A percentile compares a stretch with the other conserved stretches of the same genome.
These are phyloP conservation scores for Akanthomyces lecanii DNA, from an alignment of 2,329 filamentous ascomycete genomes.

Conservation along the genomic window DNA sequence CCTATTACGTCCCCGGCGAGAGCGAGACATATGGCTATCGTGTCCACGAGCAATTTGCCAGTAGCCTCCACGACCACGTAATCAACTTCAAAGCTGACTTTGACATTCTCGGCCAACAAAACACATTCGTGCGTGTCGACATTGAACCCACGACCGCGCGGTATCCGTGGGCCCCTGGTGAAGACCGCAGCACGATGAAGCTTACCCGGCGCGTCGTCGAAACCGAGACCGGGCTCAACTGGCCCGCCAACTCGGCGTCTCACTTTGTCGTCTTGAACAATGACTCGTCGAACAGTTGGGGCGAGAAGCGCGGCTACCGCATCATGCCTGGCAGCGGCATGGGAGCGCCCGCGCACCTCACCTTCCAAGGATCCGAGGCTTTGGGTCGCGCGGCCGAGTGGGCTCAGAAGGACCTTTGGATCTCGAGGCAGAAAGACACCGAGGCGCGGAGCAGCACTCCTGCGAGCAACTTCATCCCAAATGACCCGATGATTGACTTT, in stretches of 20 bases:
- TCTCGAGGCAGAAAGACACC: constrained; percentile 8
- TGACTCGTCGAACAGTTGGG: constrained; percentile 44
- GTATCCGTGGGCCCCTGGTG: constrained; percentile 48
- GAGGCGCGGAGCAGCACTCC: constrained; percentile 5
- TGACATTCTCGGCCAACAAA: constrained; percentile 45
- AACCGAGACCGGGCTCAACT: constrained; percentile 42
- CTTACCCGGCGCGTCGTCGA: constrained; percentile 41
- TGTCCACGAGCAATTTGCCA: constrained; percentile 44
- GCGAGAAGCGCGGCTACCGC: constrained; percentile 49
- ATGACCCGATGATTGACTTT: constrained; percentile 49
- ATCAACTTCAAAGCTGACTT: constrained; percentile 53
- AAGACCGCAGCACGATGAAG: constrained; percentile 48
- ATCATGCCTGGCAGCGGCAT: constrained; percentile 25
- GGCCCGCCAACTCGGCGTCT: constrained; percentile 42
- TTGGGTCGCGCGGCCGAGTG: constrained; percentile 33
- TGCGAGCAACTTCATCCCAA: constrained; percentile 1
- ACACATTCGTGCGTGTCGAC: constrained; percentile 37
- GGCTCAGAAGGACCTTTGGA: constrained; percentile 16
- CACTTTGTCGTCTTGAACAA: constrained; percentile 50
- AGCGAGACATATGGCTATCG: constrained; percentile 47
- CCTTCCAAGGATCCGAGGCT: constrained; percentile 1
- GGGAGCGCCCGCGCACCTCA: constrained; percentile 2
- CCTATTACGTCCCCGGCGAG: constrained; percentile 41
- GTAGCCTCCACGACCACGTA: constrained; percentile 53
- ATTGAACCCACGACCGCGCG: constrained; percentile 29